Percentiles rank a stretch among this genome's conserved stretches.
These are phyloP conservation scores for Penicillium brasilianum DNA, from an alignment of 2,329 filamentous ascomycete genomes.

Conservation along the genomic window DNA sequence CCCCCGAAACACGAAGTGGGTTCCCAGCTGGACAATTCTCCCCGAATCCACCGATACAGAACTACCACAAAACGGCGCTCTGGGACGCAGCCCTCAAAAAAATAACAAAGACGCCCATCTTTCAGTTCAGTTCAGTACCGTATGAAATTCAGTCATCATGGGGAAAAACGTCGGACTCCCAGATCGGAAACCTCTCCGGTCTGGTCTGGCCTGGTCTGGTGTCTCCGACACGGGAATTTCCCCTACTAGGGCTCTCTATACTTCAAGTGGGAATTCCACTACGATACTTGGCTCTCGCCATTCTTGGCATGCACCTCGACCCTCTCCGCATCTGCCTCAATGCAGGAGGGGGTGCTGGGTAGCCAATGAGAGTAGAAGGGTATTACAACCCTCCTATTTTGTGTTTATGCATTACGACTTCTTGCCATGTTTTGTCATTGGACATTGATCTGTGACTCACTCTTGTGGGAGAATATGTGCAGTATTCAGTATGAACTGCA, in stretches of 20 bases:
- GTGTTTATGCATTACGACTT: slow-evolving; percentile 11
- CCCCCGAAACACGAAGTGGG: neutral
- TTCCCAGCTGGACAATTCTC: neutral
- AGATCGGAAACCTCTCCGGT: slow-evolving; percentile 18
- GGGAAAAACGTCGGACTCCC: slow-evolving; percentile 16
- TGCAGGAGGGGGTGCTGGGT: neutral
- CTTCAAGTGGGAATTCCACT: slow-evolving; percentile 4
- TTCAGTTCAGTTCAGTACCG: slow-evolving; percentile 9
- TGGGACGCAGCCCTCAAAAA: slow-evolving; percentile 6
- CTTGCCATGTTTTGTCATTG: slow-evolving; percentile 13
- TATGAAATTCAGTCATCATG: slow-evolving; percentile 4
- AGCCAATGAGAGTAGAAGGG: slow-evolving; percentile 11
- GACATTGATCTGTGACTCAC: slow-evolving; percentile 16
- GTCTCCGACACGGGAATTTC: slow-evolving; percentile 12
- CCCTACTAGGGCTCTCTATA: slow-evolving; percentile 16
- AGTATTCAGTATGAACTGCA: neutral
- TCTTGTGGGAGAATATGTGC: slow-evolving; percentile 7
- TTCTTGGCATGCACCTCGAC: slow-evolving; percentile 13
- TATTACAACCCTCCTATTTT: neutral
- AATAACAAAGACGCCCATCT: slow-evolving; percentile 4
- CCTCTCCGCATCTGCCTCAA: neutral
- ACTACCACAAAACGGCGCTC: slow-evolving; percentile 5
- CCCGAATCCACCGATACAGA: slow-evolving; percentile 7
- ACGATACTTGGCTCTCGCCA: slow-evolving; percentile 9
- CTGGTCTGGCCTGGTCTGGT: slow-evolving; percentile 15